phyloP scores from a whole-genome alignment of 352 stramenopile species.

The Pythium sp. region DNA sequence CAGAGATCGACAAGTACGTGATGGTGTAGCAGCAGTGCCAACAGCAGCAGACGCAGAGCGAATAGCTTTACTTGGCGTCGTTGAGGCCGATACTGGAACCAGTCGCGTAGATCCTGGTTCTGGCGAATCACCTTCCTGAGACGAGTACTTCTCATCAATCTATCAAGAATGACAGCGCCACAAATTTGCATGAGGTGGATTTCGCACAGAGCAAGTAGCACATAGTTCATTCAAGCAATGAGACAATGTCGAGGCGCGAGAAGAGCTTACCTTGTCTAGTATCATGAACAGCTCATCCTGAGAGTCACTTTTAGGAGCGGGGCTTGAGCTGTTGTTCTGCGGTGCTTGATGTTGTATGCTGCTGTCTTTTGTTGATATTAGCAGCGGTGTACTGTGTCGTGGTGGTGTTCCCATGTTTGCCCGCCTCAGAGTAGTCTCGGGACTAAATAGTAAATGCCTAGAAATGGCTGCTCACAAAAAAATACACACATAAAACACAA shows the following conservation, averaged over 20 bases:
- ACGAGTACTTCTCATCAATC: slow-evolving; percentile 61
- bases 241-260: not conserved
- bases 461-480: slow-evolving; percentile 24
- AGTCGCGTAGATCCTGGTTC: not conserved
- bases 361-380: not conserved
- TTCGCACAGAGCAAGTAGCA: not conserved
- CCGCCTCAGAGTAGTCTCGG: slow-evolving; percentile 17
- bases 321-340: not conserved
- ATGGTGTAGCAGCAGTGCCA: not conserved
- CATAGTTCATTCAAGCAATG: not conserved
- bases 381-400: not conserved
- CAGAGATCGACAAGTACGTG: not conserved
- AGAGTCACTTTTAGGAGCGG: slow-evolving; percentile 27
- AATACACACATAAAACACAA: not conserved
- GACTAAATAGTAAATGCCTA: slow-evolving; percentile 53
- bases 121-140: slow-evolving; percentile 18
- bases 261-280: slow-evolving; percentile 37
- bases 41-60: not conserved
- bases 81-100: not conserved
- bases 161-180: not conserved
- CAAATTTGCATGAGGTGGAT: not conserved
- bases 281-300: slow-evolving; percentile 63
- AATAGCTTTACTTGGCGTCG: not conserved
- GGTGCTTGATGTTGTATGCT: not conserved
- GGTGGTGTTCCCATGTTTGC: slow-evolving; percentile 12